These are phyloP conservation scores for Thermothelomyces thermophilus DNA, from an alignment of 2,329 filamentous ascomycete genomes.

Conservation along the genomic window DNA sequence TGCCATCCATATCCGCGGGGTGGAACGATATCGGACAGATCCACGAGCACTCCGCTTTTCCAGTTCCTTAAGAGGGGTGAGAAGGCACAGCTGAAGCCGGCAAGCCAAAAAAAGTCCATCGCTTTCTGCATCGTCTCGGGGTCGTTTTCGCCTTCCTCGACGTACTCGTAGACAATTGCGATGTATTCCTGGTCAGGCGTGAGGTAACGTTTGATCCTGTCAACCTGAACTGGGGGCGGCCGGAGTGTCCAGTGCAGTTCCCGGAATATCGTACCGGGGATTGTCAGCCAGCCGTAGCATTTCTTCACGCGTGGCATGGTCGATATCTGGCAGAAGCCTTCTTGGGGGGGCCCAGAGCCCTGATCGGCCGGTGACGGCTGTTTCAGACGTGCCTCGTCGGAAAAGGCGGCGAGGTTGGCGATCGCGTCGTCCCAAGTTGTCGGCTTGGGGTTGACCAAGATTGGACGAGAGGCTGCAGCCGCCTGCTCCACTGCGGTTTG, in stretches of 20 bases:
- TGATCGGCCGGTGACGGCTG: neutral
- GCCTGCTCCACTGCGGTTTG: neutral
- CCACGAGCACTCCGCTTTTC: slow-evolving; percentile 1
- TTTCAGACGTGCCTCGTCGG: neutral
- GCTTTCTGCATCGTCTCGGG: neutral
- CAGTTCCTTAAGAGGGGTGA: neutral
- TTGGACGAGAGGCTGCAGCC: neutral
- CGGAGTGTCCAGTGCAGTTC: neutral
- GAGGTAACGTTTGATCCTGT: neutral
- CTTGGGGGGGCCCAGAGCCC: neutral
- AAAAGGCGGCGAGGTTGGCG: neutral
- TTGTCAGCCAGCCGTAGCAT: slow-evolving; percentile 5
- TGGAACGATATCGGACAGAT: slow-evolving; percentile 1
- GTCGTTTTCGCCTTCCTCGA: slow-evolving; percentile 4
- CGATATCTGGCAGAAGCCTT: neutral
- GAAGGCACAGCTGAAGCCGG: neutral
- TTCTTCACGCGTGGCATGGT: slow-evolving; percentile 3
- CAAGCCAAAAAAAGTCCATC: slow-evolving; percentile 3
- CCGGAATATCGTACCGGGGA: neutral
- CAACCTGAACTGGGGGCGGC: neutral
- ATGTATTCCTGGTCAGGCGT: neutral
- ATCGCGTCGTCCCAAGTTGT: neutral
- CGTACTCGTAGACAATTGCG: slow-evolving; percentile 4
- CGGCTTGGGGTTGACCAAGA: neutral
- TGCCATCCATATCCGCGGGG: slow-evolving; percentile 4